Percentiles rank a stretch among this genome's conserved stretches.
These are phyloP conservation scores for Schizophyllum amplum DNA, from an alignment of 1,284 basidiomycete species.

Conservation along the genomic window DNA sequence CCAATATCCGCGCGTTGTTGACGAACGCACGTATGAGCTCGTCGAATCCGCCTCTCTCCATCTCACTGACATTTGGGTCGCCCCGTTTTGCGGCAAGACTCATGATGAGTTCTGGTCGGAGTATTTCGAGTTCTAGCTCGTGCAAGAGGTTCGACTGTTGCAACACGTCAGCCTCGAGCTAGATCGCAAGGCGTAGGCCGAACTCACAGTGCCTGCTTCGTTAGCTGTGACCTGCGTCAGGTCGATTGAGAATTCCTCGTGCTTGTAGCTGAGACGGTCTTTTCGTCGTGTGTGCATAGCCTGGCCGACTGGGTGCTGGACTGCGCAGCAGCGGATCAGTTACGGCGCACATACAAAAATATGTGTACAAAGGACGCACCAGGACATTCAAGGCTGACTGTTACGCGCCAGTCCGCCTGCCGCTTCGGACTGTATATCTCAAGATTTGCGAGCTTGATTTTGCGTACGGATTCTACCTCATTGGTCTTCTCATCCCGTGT, in stretches of 20 bases:
- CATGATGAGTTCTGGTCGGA: constrained; percentile 51
- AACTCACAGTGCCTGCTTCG: constrained; percentile 24
- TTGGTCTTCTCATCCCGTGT: constrained; percentile 76
- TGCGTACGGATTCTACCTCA: constrained; percentile 58
- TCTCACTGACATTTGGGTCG: constrained; percentile 46
- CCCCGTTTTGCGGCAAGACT: constrained; percentile 50
- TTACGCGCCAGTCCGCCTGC: constrained; percentile 86
- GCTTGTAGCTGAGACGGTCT: constrained; percentile 87
- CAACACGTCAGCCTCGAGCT: neutral
- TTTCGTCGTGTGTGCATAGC: constrained; percentile 65
- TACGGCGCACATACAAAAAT: neutral
- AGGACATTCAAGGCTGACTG: constrained; percentile 81
- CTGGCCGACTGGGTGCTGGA: constrained; percentile 50
- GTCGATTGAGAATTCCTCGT: constrained; percentile 90
- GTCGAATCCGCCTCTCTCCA: constrained; percentile 67
- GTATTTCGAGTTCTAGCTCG: constrained; percentile 68
- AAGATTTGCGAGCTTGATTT: constrained; percentile 80
- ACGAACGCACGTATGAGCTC: constrained; percentile 78
- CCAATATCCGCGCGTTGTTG: constrained; percentile 69
- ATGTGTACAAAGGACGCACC: constrained; percentile 32
- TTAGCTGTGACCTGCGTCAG: constrained; percentile 79
- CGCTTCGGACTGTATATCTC: constrained; percentile 83
- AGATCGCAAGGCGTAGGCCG: too few species aligned
- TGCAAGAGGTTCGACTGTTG: constrained; percentile 55
- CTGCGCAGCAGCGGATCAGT: constrained; percentile 24